Base-by-base conservation (phyloP, 148 eudicot genomes). In the Camellia lanceoleosa region DNA sequence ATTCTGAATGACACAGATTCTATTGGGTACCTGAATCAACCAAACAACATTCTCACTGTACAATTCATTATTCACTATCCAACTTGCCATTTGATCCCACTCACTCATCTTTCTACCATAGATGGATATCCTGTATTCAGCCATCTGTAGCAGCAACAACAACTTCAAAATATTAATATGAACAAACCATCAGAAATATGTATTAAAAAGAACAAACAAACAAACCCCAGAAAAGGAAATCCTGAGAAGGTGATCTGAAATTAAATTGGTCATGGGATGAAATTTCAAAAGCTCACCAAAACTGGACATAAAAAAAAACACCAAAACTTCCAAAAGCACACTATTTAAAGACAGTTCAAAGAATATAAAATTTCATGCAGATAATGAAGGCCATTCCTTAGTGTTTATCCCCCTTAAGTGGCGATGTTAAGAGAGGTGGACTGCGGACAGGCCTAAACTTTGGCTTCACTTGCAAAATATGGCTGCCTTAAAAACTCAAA, bases 31-130 rank as follows among this genome's bases (percentile, higher is more conserved):
- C 99, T 96, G 99, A 85, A 96, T 96, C 86, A 96, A 82, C 99
- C 99, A 96, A 80, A 96, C 99, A 90, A 94, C 99, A 88, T 96
- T 96, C 85, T 89, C 97, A 81, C 95, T 91, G 88, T 96, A 92
- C 80, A 96, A 78, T 43, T 94, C 97, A 84, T 96, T 96, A 83
- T 96, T 96, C 68, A 96, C 95, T 59, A 96, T 87, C 99, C 99
- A 96, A 83, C 99, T 96, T 67, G 98, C 98, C 76, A 96, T 79
- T 79, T 92, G 93, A 81, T 96, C 99, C 99, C 99, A 96, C 87
- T 96, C 99, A 66, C 99, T 94, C 85, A 90, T 92, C 93, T 96
- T 96, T 83, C 99, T 87, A 64, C 99, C 99, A 83, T 96, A 94
- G 80, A 96, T 94, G 19, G 99, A 96, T 79, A 96, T 79, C 86